phyloP scores from a whole-genome alignment of 257 asterid species.

The Rauvolfia tetraphylla region DNA sequence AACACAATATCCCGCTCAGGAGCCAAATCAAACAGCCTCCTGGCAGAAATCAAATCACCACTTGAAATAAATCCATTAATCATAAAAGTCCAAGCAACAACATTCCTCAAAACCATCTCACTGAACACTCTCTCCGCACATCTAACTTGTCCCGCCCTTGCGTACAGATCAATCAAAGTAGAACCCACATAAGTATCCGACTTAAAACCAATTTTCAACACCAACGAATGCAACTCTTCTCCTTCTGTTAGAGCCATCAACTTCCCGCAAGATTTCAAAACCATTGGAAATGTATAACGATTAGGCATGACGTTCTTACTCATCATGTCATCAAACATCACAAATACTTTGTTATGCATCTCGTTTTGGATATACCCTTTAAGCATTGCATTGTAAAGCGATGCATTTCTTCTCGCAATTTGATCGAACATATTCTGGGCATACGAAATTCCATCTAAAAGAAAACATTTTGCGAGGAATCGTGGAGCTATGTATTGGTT shows the following conservation, averaged over 20 bases:
- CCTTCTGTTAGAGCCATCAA: conserved; percentile 53
- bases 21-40: conserved; percentile 69
- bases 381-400: conserved; percentile 67
- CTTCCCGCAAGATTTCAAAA: conserved; percentile 66
- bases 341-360: conserved; percentile 32
- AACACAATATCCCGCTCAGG: conserved; percentile 71
- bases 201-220: conserved; percentile 21
- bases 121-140: conserved; percentile 56
- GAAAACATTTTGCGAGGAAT: conserved; percentile 49
- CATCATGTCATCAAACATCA: conserved; percentile 55
- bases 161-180: conserved; percentile 69
- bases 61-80: conserved; percentile 51
- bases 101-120: conserved; percentile 74
- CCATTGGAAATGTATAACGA: conserved; percentile 62
- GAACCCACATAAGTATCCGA: conserved; percentile 40
- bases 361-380: conserved; percentile 67
- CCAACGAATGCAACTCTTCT: conserved; percentile 53
- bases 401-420: conserved; percentile 45
- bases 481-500: conserved; percentile 46
- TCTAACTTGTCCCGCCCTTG: conserved; percentile 32
- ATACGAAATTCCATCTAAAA: conserved; percentile 25
- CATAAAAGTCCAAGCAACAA: conserved; percentile 87
- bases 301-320: conserved; percentile 56
- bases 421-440: conserved; percentile 62
- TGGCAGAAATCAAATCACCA: conserved; percentile 55